A percentile compares a stretch with the other conserved stretches of the same genome.
phyloP scores from a whole-genome alignment of 768 basidiomycete species.

The Bullera alba region DNA sequence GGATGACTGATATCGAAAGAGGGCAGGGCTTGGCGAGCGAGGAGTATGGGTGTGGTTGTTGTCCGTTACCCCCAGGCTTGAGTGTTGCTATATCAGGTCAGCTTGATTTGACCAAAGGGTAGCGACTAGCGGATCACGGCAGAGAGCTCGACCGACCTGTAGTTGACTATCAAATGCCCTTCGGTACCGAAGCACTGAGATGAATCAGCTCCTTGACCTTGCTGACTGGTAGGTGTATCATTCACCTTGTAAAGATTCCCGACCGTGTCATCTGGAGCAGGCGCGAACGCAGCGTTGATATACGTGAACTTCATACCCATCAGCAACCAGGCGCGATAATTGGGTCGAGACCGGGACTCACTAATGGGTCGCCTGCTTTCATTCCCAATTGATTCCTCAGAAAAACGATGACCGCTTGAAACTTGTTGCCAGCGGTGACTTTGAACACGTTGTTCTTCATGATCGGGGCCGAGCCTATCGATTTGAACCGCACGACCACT shows the following conservation, averaged over 20 bases:
- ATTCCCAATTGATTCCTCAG: constrained; percentile 79
- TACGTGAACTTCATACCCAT: constrained; percentile 47
- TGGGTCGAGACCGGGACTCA: constrained; percentile 38
- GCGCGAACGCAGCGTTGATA: constrained; percentile 72
- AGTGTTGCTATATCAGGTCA: constrained; percentile 51
- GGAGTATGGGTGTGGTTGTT: background rate
- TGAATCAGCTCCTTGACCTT: background rate
- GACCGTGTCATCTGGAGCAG: constrained; percentile 75
- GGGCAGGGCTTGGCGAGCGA: background rate
- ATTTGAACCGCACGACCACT: constrained; percentile 97
- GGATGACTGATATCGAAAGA: no score
- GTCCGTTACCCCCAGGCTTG: constrained; percentile 57
- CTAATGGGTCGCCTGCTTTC: constrained; percentile 78
- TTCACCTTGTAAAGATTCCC: constrained; percentile 66
- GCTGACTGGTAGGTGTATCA: background rate
- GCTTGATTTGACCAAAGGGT: background rate
- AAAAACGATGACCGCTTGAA: constrained; percentile 92
- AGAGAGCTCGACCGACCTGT: constrained; percentile 72
- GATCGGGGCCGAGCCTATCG: constrained; percentile 93
- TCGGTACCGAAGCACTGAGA: constrained; percentile 78
- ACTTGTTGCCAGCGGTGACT: constrained; percentile 87
- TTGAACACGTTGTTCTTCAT: constrained; percentile 99
- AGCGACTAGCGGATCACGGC: background rate
- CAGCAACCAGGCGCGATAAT: background rate
- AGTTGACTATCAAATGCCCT: constrained; percentile 84